Percentiles rank a stretch among this genome's conserved stretches.
phyloP scores from a whole-genome alignment of 306 rosid genomes.

The Rosa chinensis region DNA sequence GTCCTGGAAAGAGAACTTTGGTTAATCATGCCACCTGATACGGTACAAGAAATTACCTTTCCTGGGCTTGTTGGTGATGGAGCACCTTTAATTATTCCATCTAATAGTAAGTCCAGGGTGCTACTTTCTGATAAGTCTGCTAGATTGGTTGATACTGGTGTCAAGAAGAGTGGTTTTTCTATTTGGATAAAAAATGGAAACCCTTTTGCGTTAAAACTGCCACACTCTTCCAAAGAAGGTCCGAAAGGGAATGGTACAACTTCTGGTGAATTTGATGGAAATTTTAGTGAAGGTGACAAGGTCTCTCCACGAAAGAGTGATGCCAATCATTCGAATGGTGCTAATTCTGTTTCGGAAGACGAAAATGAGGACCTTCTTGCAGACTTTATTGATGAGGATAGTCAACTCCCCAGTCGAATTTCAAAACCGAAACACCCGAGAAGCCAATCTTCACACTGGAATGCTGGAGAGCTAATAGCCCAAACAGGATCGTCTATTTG shows the following conservation, averaged over 20 bases:
- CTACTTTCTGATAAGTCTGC: constrained; percentile 47
- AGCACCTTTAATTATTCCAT: constrained; percentile 73
- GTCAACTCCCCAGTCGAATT: constrained; percentile 96
- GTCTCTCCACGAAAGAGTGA: constrained; percentile 50
- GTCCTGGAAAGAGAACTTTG: constrained; percentile 93
- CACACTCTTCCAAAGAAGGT: constrained; percentile 54
- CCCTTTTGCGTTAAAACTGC: constrained; percentile 67
- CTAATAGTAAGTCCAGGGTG: constrained; percentile 51
- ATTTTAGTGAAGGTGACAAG: constrained; percentile 49
- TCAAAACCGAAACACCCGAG: constrained; percentile 51
- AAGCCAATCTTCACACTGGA: constrained; percentile 46
- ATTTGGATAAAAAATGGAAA: constrained; percentile 76
- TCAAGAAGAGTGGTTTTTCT: constrained; percentile 67
- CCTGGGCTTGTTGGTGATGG: constrained; percentile 99
- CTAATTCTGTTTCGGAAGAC: constrained; percentile 65
- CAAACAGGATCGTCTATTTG: constrained; percentile 95
- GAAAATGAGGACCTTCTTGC: constrained; percentile 99
- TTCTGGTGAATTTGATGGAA: constrained; percentile 62
- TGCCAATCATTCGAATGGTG: constrained; percentile 51
- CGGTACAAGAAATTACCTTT: constrained; percentile 78
- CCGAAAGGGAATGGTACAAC: constrained; percentile 51
- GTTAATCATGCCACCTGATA: constrained; percentile 75
- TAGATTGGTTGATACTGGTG: constrained; percentile 43
- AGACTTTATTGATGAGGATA: constrained; percentile 99
- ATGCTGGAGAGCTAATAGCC: constrained; percentile 58